Base-by-base conservation (phyloP, 2,329 filamentous ascomycete genomes). In the Metarhizium album region DNA sequence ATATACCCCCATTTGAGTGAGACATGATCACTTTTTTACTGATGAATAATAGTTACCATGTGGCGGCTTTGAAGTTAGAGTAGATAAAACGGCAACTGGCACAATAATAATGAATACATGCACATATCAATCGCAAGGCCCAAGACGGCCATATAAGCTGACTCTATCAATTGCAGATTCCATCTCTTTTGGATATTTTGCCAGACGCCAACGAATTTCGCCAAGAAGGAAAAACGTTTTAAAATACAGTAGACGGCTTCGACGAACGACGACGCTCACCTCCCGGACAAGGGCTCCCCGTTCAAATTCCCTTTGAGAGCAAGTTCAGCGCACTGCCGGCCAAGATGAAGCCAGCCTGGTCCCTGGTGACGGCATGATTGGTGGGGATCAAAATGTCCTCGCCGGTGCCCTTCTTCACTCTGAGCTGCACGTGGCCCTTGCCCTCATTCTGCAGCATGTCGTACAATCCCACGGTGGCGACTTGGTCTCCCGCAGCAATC, bases 261-360 rank as follows among this genome's bases (percentile, higher is more conserved):
- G 16, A 43, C 13, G 40, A 11, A 37, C 37, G 18, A 22, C 16
- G 7, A 40, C 8, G 16, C 16, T 40, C 18, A 6, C 4, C 8
- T 20, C 2, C 16, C 16, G 7, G n/a, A 4, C n/a, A 20, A 5
- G 16, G 8, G 4, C 2, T n/a, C 20, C n/a, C n/a, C 20, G 6
- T 40, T 20, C 20, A 35, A 35, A 63, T 46, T 2, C 67, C 61
- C 75, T 84, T 84, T 45, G 90, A 86, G 60, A 98, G 70, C 67
- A 97, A 65, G 70, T 98, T 98, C 70, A 98, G 69, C 42, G 93
- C 93, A 67, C 89, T 95, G 3, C 93, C 93, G 0, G 93, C 93
- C 47, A 98, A 74, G 57, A 98, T 88, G 64, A 97, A 98, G 1
- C 79, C 83, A 54, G 87, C 87, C 75, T 98, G 93, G 66, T 96